Base-by-base conservation (phyloP, 2,329 filamentous ascomycete species). In the Neonectria magnoliae region DNA sequence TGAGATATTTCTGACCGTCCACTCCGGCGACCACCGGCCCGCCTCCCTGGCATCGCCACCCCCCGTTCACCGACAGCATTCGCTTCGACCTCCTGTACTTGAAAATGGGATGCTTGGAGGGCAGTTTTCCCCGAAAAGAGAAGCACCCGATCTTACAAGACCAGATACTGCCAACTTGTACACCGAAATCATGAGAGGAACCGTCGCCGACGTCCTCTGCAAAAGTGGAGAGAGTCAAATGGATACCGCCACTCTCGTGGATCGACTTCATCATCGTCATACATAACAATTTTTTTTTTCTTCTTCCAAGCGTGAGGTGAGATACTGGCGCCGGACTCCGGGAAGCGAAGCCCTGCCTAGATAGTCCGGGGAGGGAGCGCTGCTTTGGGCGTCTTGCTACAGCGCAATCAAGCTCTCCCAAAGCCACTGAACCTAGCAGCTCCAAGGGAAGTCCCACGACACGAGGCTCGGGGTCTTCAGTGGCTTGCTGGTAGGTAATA, bases 391-490 rank as follows among this genome's bases (percentile, higher is more conserved):
- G 25, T 25, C 25, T 25, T 25, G 25, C 25, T 25, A 25, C 25
- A 25, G 41, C 38, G 48, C 51, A 42, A 53, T 57, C 42, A 48
- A 62, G 48, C 22, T 45, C 38, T 56, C 25, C 44, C 44, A 56
- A 29, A 57, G 45, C 59, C 52, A 54, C 27, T 50, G 25, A 36
- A 36, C 18, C 48, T 31, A 51, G 41, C 48, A 52, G 47, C 59
- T 62, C 67, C 62, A 60, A 33, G 61, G 68, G 31, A 60, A 63
- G 63, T 57, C 67, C 66, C 68, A 57, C 65, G 66, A 68, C 68
- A 57, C 65, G 68, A 68, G 57, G 61, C 69, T 65, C 25, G 62
- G 67, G 64, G 51, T n/a, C 45, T 42, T 38, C 36, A n/a, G 48
- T 58, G 65, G 61, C 61, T 56, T 62, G 61, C 65, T 67, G 58